A percentile compares a stretch with the other conserved stretches of the same genome.
phyloP scores from a whole-genome alignment of 495 filamentous ascomycete genomes.

The Choiromyces venosus region DNA sequence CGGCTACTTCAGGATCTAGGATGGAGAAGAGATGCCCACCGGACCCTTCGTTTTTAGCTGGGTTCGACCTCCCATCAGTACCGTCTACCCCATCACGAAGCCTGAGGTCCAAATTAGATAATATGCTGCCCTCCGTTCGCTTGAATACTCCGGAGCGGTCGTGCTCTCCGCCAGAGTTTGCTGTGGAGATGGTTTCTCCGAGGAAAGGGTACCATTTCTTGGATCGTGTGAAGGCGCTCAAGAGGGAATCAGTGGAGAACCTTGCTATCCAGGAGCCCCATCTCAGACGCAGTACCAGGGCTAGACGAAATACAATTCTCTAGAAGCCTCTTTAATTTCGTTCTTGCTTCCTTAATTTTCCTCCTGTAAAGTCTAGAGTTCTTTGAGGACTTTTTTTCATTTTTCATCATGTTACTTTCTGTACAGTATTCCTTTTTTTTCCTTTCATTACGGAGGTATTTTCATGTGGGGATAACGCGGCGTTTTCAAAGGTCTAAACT shows the following conservation, averaged over 20 bases:
- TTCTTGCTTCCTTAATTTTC: background rate
- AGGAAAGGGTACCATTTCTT: background rate
- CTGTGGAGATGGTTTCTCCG: background rate
- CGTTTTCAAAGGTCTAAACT: background rate
- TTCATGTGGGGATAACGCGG: constrained; percentile 11
- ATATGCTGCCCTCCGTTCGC: background rate
- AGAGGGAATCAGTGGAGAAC: background rate
- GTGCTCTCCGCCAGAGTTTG: background rate
- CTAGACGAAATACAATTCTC: background rate
- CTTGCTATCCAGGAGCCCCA: background rate
- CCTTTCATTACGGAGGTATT: background rate
- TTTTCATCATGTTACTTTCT: background rate
- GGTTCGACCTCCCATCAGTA: background rate
- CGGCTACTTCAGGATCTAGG: background rate
- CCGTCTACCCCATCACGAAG: background rate
- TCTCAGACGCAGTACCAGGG: background rate
- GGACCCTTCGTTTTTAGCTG: background rate
- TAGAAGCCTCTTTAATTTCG: background rate
- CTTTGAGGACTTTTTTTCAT: background rate
- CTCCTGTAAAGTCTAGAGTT: background rate
- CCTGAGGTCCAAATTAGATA: background rate
- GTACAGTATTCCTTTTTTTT: background rate
- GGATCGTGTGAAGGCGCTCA: background rate
- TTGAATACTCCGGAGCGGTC: constrained; percentile 1
- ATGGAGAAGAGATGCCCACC: background rate